Percentiles rank a stretch among this genome's conserved stretches.
These are phyloP conservation scores for Nothophaeocryptopus gaeumannii DNA, from an alignment of 2,329 filamentous ascomycete genomes.

Conservation along the genomic window DNA sequence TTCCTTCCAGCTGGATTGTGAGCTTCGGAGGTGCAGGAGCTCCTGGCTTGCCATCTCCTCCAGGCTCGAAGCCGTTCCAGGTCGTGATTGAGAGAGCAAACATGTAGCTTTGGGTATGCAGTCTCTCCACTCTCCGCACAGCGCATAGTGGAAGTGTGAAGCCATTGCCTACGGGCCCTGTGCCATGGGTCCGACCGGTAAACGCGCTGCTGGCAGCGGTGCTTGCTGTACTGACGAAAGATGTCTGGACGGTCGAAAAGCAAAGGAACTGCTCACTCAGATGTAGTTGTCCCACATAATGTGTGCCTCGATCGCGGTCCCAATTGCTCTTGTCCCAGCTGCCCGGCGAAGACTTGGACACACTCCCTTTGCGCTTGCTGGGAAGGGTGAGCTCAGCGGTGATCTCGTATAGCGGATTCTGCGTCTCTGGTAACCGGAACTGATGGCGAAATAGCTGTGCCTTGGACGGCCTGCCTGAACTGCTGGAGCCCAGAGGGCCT, in stretches of 20 bases:
- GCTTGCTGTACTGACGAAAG: conserved; percentile 78
- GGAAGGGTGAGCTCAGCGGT: conserved; percentile 87
- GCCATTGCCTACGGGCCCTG: conserved; percentile 88
- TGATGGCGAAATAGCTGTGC: conserved; percentile 90
- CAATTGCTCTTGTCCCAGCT: conserved; percentile 64
- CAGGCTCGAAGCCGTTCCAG: conserved; percentile 72
- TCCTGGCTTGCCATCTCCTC: conserved; percentile 43
- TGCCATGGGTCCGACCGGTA: conserved; percentile 88
- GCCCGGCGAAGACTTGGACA: conserved; percentile 26
- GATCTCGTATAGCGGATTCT: conserved; percentile 94
- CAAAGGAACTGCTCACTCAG: conserved; percentile 92
- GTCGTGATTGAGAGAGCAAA: conserved; percentile 94
- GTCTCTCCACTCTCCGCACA: conserved; percentile 83
- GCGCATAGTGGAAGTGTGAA: conserved; percentile 92
- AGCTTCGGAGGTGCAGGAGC: conserved; percentile 74
- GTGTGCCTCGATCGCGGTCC: conserved; percentile 57
- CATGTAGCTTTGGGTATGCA: conserved; percentile 87
- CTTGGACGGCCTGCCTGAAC: conserved; percentile 84
- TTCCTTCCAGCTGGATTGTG: conserved; percentile 86
- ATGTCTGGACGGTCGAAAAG: conserved; percentile 90
- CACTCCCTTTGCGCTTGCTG: conserved; percentile 54
- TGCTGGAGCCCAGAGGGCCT: conserved; percentile 55
- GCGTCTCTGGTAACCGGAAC: conserved; percentile 88
- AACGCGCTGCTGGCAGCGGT: conserved; percentile 77
- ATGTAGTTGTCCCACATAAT: conserved; percentile 89